Conservation (phyloP, 2,329 filamentous ascomycete genomes). For the Penicillium sp. region DNA sequence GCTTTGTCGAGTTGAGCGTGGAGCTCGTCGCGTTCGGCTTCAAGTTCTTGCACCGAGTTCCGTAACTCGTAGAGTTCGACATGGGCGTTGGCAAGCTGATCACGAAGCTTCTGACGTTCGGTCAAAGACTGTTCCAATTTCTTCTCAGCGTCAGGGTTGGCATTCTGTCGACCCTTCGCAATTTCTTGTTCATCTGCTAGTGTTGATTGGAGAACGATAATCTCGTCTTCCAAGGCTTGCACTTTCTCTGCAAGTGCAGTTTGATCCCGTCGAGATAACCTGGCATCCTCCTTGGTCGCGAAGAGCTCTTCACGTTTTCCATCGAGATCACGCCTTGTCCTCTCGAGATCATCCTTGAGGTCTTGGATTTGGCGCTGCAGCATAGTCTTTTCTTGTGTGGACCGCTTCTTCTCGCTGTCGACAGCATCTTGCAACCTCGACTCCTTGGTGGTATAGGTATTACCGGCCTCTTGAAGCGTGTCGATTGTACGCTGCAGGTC, state of each 20-base stretch:
- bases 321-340: slow-evolving; percentile 66
- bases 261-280: slow-evolving; percentile 66
- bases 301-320: slow-evolving; percentile 68
- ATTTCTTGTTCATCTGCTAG: slow-evolving; percentile 67
- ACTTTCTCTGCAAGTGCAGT: slow-evolving; percentile 65
- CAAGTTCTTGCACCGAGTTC: slow-evolving; percentile 58
- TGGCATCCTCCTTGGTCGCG: slow-evolving; percentile 67
- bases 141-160: slow-evolving; percentile 60
- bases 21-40: slow-evolving; percentile 68
- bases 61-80: slow-evolving; percentile 63
- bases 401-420: slow-evolving; percentile 70
- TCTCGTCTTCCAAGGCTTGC: slow-evolving; percentile 71
- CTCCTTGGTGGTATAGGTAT: slow-evolving; percentile 68
- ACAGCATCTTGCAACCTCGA: slow-evolving; percentile 67
- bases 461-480: slow-evolving; percentile 67
- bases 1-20: slow-evolving; percentile 60
- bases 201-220: slow-evolving; percentile 70
- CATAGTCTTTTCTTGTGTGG: slow-evolving; percentile 70
- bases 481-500: slow-evolving; percentile 72
- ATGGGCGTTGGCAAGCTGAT: slow-evolving; percentile 61
- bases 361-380: slow-evolving; percentile 74
- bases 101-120: slow-evolving; percentile 66
- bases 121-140: slow-evolving; percentile 59
- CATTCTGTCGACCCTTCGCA: slow-evolving; percentile 58
- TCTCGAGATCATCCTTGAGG: slow-evolving; percentile 69